Conservation (phyloP, 306 rosid species). For the Cercis canadensis region DNA sequence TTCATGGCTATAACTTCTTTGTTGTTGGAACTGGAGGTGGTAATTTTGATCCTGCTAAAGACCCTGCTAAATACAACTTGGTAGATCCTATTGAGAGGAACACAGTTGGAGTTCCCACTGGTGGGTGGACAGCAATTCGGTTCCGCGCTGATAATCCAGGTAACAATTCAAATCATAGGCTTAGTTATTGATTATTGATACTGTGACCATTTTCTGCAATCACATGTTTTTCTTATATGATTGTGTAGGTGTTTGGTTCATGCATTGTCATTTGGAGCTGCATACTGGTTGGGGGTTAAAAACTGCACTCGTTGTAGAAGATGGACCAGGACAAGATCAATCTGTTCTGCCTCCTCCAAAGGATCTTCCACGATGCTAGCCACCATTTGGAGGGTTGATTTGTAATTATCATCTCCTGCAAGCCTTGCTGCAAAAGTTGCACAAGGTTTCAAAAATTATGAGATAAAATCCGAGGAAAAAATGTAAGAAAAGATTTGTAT, state of each 20-base stretch:
- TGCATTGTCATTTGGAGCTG: conserved; percentile 84
- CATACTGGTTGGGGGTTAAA: conserved; percentile 92
- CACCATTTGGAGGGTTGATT: neutral
- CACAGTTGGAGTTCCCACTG: conserved; percentile 76
- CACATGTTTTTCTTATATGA: conserved; percentile 20
- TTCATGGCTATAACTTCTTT: conserved; percentile 71
- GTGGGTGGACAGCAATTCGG: conserved; percentile 87
- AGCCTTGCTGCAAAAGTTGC: conserved; percentile 40
- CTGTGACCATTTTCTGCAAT: no score
- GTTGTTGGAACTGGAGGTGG: conserved; percentile 81
- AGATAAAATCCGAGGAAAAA: neutral
- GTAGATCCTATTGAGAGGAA: conserved; percentile 87
- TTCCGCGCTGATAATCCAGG: conserved; percentile 87
- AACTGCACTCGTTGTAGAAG: conserved; percentile 76
- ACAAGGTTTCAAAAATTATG: neutral
- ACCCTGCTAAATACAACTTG: conserved; percentile 71
- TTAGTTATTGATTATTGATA: no score
- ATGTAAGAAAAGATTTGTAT: no score
- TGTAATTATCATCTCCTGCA: neutral
- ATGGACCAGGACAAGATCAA: conserved; percentile 65
- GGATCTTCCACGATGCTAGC: conserved; percentile 76
- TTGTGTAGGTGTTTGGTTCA: conserved; percentile 77
- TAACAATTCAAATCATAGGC: neutral
- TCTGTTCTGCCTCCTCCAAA: conserved; percentile 74
- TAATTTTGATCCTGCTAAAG: conserved; percentile 72